Base-by-base conservation (phyloP, 2,329 filamentous ascomycete genomes). In the Claviceps arundinis region DNA sequence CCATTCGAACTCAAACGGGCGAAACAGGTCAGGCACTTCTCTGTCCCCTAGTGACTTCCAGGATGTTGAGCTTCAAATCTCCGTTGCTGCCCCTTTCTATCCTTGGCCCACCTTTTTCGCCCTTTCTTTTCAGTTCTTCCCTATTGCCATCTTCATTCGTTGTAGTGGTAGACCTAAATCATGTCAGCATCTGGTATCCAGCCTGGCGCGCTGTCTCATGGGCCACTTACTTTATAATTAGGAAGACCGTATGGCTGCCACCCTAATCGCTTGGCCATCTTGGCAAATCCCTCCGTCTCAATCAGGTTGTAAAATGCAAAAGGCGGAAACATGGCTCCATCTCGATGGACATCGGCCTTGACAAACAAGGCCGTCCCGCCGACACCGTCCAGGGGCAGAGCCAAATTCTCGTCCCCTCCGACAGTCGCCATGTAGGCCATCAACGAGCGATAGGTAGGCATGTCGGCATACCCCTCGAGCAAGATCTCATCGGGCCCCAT, bases 251-350 rank as follows among this genome's bases (percentile, higher is more conserved):
- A 89, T 54, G 87, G 80, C 56, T 84, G 77, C 83, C 89, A 96
- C 48, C 89, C 89, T 63, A 98, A 68, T 58, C 93, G 76, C 66
- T 81, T 85, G 13, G 90, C 90, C 93, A 98, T 98, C 71, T 91
- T 95, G 17, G 93, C 90, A 63, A 98, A 98, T 0, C 93, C 93
- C 64, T 98, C 93, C 0, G 93, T 97, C 74, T 98, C 93, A 55
- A 98, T 94, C 55, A 98, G 75, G 68, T 98, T 86, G 65, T 96
- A 97, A 65, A 98, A 98, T 3, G 91, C 71, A 65, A 98, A 98
- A 0, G 93, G 81, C 17, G 93, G 93, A 71, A 98, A 98, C 91
- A 97, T 98, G 65, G 93, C 91, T 19, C 93, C 93, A 63, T 98
- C 93, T 26, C 93, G 82, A 66, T 98, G 93, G 24, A 98, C 93